These are phyloP conservation scores for Puccinia triticina DNA, from an alignment of 1,284 basidiomycete genomes.

Conservation along the genomic window DNA sequence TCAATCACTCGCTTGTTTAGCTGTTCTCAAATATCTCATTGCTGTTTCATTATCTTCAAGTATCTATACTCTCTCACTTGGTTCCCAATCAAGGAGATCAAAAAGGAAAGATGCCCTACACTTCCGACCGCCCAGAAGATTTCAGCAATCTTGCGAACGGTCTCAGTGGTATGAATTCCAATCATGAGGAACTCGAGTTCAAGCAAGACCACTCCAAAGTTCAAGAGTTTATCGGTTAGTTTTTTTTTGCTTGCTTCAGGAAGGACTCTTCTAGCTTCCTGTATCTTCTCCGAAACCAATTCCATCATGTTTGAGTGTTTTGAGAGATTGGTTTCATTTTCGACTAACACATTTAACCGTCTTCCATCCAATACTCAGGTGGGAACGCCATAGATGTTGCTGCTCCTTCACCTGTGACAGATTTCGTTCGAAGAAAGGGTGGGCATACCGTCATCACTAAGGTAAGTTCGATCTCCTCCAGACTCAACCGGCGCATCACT, in stretches of 20 bases:
- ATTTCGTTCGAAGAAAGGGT: conserved; percentile 88
- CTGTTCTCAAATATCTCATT: not conserved
- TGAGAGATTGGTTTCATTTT: not conserved
- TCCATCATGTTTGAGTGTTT: not conserved
- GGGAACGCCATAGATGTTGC: conserved; percentile 88
- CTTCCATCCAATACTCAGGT: conserved; percentile 66
- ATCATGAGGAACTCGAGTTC: conserved; percentile 53
- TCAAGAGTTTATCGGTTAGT: conserved; percentile 57
- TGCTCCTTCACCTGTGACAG: conserved; percentile 74
- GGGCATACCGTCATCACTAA: conserved; percentile 99
- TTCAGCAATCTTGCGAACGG: conserved; percentile 6
- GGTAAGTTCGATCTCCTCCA: conserved; percentile 64
- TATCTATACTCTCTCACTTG: not conserved
- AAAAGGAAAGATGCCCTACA: conserved; percentile 32
- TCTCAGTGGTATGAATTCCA: conserved; percentile 24
- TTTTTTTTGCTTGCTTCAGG: not conserved
- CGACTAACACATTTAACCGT: not conserved
- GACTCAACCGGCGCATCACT: conserved; percentile 14
- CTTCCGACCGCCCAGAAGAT: conserved; percentile 31
- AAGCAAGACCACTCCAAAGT: conserved; percentile 57
- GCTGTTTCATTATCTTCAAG: not conserved
- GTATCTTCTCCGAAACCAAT: not conserved
- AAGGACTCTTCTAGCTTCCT: not conserved
- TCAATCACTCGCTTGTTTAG: not conserved
- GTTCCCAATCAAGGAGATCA: not conserved